Conservation (phyloP, 2,329 filamentous ascomycete species). For the Penicillium sp. region DNA sequence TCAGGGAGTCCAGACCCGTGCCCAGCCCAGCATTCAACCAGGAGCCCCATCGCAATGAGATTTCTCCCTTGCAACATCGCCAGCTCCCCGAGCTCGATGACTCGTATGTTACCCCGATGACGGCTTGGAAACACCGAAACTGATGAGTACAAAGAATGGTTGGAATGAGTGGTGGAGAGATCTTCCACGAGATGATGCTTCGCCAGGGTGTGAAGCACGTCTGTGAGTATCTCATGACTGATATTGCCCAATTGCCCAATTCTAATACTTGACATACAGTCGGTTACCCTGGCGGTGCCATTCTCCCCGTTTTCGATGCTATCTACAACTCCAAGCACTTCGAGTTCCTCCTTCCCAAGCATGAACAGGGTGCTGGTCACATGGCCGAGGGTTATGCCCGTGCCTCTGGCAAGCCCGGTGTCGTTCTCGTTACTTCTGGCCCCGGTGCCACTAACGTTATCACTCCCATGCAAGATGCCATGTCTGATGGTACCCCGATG, state of each 20-base stretch:
- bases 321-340: slow-evolving; percentile 98
- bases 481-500: slow-evolving; percentile 93
- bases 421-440: slow-evolving; percentile 94
- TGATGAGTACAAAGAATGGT: slow-evolving; percentile 64
- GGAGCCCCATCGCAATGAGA: slow-evolving; percentile 58
- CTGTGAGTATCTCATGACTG: slow-evolving; percentile 62
- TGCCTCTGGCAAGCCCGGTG: slow-evolving; percentile 88
- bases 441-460: slow-evolving; percentile 96
- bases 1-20: slow-evolving; percentile 57
- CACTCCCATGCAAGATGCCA: slow-evolving; percentile 92
- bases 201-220: slow-evolving; percentile 88
- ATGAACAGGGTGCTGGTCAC: slow-evolving; percentile 97
- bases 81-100: slow-evolving; percentile 70
- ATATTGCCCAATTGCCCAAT: background rate
- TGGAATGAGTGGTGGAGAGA: slow-evolving; percentile 91
- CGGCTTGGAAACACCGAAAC: background rate
- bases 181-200: slow-evolving; percentile 99
- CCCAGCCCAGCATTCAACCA: slow-evolving; percentile 63
- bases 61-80: slow-evolving; percentile 66
- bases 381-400: slow-evolving; percentile 98
- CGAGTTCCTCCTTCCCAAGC: slow-evolving; percentile 89
- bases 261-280: slow-evolving; percentile 49
- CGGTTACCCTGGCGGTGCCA: slow-evolving; percentile 91
- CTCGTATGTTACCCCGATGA: slow-evolving; percentile 59
- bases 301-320: slow-evolving; percentile 96